A percentile compares a stretch with the other conserved stretches of the same genome.
phyloP scores from a whole-genome alignment of 176 grass and related monocot species.

The Poa annua region DNA sequence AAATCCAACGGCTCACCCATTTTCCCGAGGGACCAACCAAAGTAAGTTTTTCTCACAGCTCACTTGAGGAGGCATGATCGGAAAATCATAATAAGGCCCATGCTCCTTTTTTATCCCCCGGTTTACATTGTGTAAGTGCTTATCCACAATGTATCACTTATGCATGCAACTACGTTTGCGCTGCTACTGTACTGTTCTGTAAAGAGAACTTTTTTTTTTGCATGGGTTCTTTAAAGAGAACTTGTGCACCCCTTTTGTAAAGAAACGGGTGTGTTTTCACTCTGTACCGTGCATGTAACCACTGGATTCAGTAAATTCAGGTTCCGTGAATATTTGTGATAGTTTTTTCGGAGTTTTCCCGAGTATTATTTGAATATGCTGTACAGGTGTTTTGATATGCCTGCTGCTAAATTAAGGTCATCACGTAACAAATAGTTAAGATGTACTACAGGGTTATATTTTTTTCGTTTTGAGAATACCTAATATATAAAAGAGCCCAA shows the following conservation, averaged over 20 bases:
- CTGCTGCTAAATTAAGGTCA: not conserved
- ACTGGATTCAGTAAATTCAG: constrained; percentile 4
- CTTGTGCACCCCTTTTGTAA: not conserved
- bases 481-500: no score
- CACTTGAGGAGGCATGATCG: constrained; percentile 7
- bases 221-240: not conserved
- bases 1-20: not conserved
- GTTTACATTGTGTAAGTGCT: not conserved
- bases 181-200: not conserved
- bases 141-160: not conserved
- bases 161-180: constrained; percentile 18
- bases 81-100: not conserved
- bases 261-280: not conserved
- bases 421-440: not conserved
- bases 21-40: not conserved
- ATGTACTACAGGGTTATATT: not conserved
- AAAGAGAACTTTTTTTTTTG: not conserved
- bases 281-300: constrained; percentile 1
- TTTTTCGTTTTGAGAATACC: not conserved
- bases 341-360: not conserved
- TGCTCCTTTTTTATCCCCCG: not conserved
- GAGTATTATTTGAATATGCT: not conserved
- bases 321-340: not conserved
- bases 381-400: not conserved
- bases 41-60: not conserved